Evolutionary conservation across 192 early-diverging fungal species (phyloP).

Genomic region (Coemansia sp.): DNA sequence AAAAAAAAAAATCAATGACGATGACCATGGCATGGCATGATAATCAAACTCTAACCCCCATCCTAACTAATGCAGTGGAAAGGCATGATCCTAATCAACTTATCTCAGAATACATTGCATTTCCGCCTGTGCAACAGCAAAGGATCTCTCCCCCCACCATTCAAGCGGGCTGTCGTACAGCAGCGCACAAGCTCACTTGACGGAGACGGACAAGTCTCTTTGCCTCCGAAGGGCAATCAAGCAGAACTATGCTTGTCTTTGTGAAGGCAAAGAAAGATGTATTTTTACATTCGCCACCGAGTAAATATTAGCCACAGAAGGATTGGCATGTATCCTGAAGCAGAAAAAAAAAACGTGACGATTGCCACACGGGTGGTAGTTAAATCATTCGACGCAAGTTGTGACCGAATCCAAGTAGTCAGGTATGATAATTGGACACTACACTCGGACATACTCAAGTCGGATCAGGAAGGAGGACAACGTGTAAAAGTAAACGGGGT

Average conservation of each 20-base stretch:
- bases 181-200: not conserved
- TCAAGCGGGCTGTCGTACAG: not conserved
- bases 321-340: constrained; percentile 6
- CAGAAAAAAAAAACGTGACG: not conserved
- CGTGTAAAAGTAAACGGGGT: not conserved
- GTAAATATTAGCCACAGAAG: not conserved
- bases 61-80: not conserved
- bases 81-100: too few relatives aligned
- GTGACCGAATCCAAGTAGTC: not conserved
- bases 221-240: not conserved
- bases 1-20: not conserved
- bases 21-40: not conserved
- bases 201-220: not conserved
- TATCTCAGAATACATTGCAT: not conserved
- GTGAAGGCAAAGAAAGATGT: not conserved
- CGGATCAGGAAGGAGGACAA: not conserved
- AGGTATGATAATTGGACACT: not conserved
- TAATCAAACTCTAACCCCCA: not conserved
- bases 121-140: not conserved
- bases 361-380: not conserved
- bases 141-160: not conserved
- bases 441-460: not conserved
- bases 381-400: not conserved
- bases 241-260: not conserved
- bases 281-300: not conserved